Evolutionary conservation across 2,329 filamentous ascomycete species (phyloP), one percentile per base, ranked within the genome.

Genomic region (Daldinia sp.): DNA sequence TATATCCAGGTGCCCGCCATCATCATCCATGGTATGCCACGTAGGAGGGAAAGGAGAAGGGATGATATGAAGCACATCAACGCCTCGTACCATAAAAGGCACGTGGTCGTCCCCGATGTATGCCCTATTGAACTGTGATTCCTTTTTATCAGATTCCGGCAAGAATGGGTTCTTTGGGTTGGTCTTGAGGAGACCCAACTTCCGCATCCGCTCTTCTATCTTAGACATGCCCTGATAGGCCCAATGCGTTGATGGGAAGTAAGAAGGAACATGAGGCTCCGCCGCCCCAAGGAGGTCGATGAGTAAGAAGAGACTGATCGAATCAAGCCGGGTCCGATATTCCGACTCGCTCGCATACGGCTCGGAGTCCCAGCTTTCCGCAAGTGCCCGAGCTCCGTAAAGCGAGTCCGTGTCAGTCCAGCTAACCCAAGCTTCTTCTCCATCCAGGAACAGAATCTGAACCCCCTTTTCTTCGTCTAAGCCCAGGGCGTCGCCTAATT

Each of bases 211-310:
- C 57, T 83, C 81, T 81, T 98, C 95, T 15, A 97, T 82, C 2
- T 82, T 81, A 0, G 93, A 91, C 84, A 98, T 88, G 66, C 87
- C 86, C 72, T 88, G 84, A 79, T 98, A 98, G 0, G 94, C 94
- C 95, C 95, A 98, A 78, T 98, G 95, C 0, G 95, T 98, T 1
- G 91, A 92, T 66, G 90, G 86, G 78, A 97, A 98, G 82, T 95
- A 98, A 0, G 93, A 97, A 0, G 93, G 93, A 1, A 99, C 86
- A 0, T 75, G 82, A 0, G 94, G 93, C 46, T 88, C 80, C 10
- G 87, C 81, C 0, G 88, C 82, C 7, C 96, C 96, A 0, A 98
- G 88, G 7, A 98, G 86, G 78, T 98, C 96, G 33, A 98, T 87
- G n/a, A 98, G 88, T 7, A 98, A 85, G 78, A 98, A 97, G 10